Evolutionary conservation across 1,284 basidiomycete species (phyloP), one percentile per base, ranked within the genome.

Genomic region (Microstroma glucosiphilum): DNA sequence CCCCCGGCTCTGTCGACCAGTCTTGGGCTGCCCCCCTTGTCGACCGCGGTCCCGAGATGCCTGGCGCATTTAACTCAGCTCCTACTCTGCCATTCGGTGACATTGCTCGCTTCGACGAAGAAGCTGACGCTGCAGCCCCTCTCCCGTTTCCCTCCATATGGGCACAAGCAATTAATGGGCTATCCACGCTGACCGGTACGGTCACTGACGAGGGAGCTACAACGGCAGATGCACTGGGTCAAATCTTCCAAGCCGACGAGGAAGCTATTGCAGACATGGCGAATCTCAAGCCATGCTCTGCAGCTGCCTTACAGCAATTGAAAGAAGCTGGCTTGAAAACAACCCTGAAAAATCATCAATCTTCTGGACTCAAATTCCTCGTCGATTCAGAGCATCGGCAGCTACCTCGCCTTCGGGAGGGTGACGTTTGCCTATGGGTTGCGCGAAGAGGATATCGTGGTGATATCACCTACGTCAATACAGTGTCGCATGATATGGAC

Each of bases 291-390:
- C 46, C 46, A n/a, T 48, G 46, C 11, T 23, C 46, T 48, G n/a
- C 17, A 48, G 17, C 46, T 23, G 46, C 46, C 46, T 7, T 48
- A n/a, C 46, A 48, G n/a, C 23, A 48, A n/a, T 23, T 64, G 26
- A 37, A 19, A 13, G n/a, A 12, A 0, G 25, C 49, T 13, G 60
- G 63, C 30, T 51, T 64, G 23, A 37, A 21, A 23, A 64, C 63
- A 43, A 19, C 43, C 19, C 63, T 64, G 1, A 54, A 64, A 41
- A 12, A 25, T 3, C 65, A 66, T 55, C 65, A 66, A 48, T 48
- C 43, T 12, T 59, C 64, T 21, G 65, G 63, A 37, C 49, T 66
- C 23, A 48, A 43, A 6, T 66, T 51, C 57, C 64, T 66, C 62
- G 37, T 64, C 40, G 57, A 58, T 26, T 43, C 53, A 9, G 65